Conservation (phyloP, 2,329 filamentous ascomycete genomes). For the Cercospora citrullina region DNA sequence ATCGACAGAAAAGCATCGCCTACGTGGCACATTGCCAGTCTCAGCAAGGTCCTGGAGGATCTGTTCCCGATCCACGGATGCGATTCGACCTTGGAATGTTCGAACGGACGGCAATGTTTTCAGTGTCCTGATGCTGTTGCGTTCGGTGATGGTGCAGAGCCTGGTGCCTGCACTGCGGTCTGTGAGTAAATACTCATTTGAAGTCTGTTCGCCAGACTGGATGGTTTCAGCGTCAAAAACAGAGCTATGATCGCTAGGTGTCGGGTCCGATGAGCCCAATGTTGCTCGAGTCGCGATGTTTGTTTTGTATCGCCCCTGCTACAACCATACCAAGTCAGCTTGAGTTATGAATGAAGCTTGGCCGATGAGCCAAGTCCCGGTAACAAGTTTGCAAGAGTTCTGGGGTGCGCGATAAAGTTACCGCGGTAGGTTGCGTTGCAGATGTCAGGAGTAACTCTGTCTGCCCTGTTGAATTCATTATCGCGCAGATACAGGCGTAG, state of each 20-base stretch:
- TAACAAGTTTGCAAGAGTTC: background rate
- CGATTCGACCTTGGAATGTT: conserved; percentile 25
- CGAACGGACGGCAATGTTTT: conserved; percentile 37
- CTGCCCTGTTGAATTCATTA: conserved; percentile 9
- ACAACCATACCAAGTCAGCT: background rate
- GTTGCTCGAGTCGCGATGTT: background rate
- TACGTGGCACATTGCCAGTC: background rate
- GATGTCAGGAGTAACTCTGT: conserved; percentile 14
- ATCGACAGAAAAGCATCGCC: conserved; percentile 31
- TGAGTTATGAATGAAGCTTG: background rate
- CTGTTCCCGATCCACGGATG: background rate
- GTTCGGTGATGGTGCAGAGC: conserved; percentile 49
- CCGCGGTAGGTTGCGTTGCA: conserved; percentile 8
- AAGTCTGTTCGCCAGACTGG: background rate
- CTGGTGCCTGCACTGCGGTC: conserved; percentile 40
- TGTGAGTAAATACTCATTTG: conserved; percentile 1
- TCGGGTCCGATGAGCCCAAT: conserved; percentile 26
- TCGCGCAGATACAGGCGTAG: conserved; percentile 12
- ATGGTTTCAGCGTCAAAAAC: conserved; percentile 27
- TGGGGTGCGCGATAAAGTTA: conserved; percentile 9
- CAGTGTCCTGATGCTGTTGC: conserved; percentile 45
- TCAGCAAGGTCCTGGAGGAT: background rate
- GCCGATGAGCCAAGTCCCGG: background rate
- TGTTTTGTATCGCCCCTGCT: background rate
- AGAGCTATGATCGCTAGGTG: conserved; percentile 30